These are phyloP conservation scores for Aureobasidium sp. DNA, from an alignment of 2,329 filamentous ascomycete genomes.

Conservation along the genomic window DNA sequence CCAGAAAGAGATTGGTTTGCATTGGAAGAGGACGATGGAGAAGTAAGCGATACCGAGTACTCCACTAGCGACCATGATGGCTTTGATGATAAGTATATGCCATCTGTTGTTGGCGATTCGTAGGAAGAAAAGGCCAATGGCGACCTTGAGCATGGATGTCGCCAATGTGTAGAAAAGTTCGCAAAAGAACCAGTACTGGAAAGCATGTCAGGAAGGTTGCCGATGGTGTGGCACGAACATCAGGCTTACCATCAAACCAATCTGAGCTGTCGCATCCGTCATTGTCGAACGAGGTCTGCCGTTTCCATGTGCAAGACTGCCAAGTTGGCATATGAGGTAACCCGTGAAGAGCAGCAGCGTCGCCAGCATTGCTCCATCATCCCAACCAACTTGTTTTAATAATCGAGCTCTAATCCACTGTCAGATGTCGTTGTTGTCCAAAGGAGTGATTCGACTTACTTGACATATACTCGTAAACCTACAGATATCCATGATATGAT, in stretches of 20 bases:
- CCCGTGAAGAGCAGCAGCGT: slow-evolving; percentile 34
- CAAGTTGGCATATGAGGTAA: slow-evolving; percentile 35
- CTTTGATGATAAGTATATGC: slow-evolving; percentile 42
- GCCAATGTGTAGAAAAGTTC: slow-evolving; percentile 48
- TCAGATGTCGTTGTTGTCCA: background rate
- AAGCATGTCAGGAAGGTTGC: background rate
- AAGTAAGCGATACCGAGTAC: slow-evolving; percentile 44
- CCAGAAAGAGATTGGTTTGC: slow-evolving; percentile 46
- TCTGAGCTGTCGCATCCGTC: slow-evolving; percentile 25
- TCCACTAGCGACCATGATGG: slow-evolving; percentile 39
- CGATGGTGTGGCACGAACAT: background rate
- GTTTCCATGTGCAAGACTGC: slow-evolving; percentile 34
- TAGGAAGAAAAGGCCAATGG: slow-evolving; percentile 48
- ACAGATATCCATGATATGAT: slow-evolving; percentile 11
- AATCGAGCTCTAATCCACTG: slow-evolving; percentile 24
- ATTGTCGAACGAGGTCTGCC: slow-evolving; percentile 34
- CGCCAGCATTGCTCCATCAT: slow-evolving; percentile 37
- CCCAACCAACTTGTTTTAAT: slow-evolving; percentile 34
- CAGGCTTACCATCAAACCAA: slow-evolving; percentile 3
- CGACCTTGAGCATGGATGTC: slow-evolving; percentile 44
- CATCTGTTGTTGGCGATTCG: slow-evolving; percentile 41
- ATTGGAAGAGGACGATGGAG: slow-evolving; percentile 48
- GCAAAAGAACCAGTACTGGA: slow-evolving; percentile 47
- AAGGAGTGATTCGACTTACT: slow-evolving; percentile 1
- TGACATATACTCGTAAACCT: slow-evolving; percentile 17